Evolutionary conservation across 2,329 filamentous ascomycete genomes (phyloP).

Genomic region (Monosporascus sp.): DNA sequence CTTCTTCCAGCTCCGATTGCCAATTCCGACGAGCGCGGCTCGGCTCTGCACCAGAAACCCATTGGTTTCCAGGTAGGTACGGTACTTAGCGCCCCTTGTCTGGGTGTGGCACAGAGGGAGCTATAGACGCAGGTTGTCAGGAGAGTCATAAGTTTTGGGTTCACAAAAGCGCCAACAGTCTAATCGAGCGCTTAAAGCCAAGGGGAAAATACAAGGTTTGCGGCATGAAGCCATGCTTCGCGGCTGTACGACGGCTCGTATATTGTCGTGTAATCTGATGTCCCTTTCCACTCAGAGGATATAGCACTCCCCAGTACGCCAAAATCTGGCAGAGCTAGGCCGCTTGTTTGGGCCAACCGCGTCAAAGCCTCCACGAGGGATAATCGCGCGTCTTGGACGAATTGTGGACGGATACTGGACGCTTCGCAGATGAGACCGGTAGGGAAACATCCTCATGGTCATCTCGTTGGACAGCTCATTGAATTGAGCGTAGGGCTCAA

Average conservation of each 20-base stretch:
- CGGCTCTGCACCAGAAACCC: too few relatives aligned
- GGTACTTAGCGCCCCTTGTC: neutral
- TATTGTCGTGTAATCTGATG: conserved; percentile 15
- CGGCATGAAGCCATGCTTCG: conserved; percentile 12
- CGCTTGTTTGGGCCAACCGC: conserved; percentile 16
- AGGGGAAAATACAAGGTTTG: conserved; percentile 1
- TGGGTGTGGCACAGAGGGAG: neutral
- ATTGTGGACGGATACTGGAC: neutral
- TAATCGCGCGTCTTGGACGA: conserved; percentile 1
- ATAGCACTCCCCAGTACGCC: conserved; percentile 3
- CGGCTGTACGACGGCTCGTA: conserved; percentile 13
- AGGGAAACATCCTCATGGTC: neutral
- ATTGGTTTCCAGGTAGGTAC: too few relatives aligned
- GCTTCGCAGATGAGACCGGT: neutral
- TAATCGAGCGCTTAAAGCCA: neutral
- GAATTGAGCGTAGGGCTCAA: too few relatives aligned
- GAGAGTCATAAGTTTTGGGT: neutral
- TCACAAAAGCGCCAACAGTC: neutral
- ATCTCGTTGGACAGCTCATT: neutral
- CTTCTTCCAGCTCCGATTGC: too few relatives aligned
- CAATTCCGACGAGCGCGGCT: too few relatives aligned
- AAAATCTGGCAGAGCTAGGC: conserved; percentile 15
- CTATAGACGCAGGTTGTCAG: neutral
- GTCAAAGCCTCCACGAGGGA: neutral
- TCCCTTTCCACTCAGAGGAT: conserved; percentile 8